phyloP scores from a whole-genome alignment of 2,329 filamentous ascomycete species.

The Colletotrichum salicis region DNA sequence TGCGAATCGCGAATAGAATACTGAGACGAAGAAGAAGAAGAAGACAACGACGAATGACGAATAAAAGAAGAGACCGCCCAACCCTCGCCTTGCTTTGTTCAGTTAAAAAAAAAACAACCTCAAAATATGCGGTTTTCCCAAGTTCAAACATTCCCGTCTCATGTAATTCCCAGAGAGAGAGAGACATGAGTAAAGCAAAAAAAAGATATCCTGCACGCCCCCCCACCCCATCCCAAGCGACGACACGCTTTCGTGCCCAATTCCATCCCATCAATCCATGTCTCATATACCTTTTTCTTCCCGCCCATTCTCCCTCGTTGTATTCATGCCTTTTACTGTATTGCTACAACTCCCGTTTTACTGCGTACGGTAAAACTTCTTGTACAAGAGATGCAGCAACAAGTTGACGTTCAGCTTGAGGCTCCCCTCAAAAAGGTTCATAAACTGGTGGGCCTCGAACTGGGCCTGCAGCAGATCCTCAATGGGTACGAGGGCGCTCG shows the following conservation, averaged over 20 bases:
- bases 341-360: constrained; percentile 45
- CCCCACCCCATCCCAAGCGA: constrained; percentile 6
- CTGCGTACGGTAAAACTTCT: constrained; percentile 92
- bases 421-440: constrained; percentile 89
- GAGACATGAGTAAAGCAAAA: background rate
- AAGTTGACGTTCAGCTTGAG: constrained; percentile 95
- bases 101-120: background rate
- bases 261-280: constrained; percentile 28
- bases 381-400: constrained; percentile 95
- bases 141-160: constrained; percentile 19
- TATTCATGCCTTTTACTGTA: background rate
- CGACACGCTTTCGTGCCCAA: constrained; percentile 16
- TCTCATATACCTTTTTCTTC: constrained; percentile 13
- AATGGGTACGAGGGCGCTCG: constrained; percentile 86
- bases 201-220: constrained; percentile 28
- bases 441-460: constrained; percentile 96
- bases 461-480: constrained; percentile 96
- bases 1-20: constrained; percentile 18
- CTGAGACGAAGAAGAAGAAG: background rate
- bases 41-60: background rate
- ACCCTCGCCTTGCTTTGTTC: constrained; percentile 25
- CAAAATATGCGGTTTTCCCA: constrained; percentile 25
- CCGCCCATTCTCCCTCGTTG: background rate
- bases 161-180: constrained; percentile 8
- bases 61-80: constrained; percentile 9